Evolutionary conservation across 306 rosid genomes (phyloP), one percentile per base, ranked within the genome.

Genomic region (Vigna radiata): DNA sequence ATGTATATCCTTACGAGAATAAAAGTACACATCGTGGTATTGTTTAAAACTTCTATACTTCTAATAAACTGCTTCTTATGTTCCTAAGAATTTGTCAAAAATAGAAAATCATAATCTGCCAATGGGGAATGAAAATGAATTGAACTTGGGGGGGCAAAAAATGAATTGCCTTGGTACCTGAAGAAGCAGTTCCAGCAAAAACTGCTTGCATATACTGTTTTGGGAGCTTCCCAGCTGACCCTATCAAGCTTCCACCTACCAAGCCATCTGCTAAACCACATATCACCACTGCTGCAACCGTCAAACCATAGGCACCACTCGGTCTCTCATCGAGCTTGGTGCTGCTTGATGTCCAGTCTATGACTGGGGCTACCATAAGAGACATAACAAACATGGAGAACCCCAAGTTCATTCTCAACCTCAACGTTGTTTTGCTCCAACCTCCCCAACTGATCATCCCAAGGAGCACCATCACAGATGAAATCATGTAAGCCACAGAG

Each of bases 161-260:
- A 14, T 50, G 23, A 70, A 14, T 44, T 69, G 58, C 12, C 70
- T 64, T 72, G 49, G 54, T 64, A 94, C 99, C 99, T 79, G 99
- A 92, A 72, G 97, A 89, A 81, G 97, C 99, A 43, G 96, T 90
- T 68, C 97, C 97, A 6, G 97, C 99, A 78, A 95, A 90, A 83
- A 95, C 97, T 47, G 97, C 97, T 78, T 95, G 99, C 97, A 95
- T 95, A 54, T 89, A 95, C 79, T 85, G 87, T 75, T 89, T 89
- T 11, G 97, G 99, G 27, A 95, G 93, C 85, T 83, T 87, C 10
- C 97, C 97, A 29, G 97, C 95, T n/a, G 97, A 90, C 63, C 99
- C 97, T 53, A 95, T 91, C 85, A 95, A 69, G 85, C 93, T 90
- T 83, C 94, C 97, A 54, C 87, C 97, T 0, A 92, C 97, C 79